phyloP scores from a whole-genome alignment of 108 stramenopile genomes.

The Fragilaria crotonensis region DNA sequence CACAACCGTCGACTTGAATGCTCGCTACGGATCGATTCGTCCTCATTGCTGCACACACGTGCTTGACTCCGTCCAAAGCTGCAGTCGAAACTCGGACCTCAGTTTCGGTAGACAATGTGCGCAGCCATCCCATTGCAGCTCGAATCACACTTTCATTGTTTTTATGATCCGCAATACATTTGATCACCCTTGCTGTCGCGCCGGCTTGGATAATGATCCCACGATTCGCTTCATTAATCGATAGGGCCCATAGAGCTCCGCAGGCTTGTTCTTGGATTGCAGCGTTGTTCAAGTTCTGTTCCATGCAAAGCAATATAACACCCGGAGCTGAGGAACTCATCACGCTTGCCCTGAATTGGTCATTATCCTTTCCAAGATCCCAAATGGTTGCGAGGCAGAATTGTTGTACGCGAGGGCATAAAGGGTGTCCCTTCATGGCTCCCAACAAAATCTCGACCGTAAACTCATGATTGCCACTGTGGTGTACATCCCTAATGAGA shows the following conservation, averaged over 20 bases:
- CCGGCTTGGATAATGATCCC: background rate
- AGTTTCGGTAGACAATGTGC: constrained; percentile 2
- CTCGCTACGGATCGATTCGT: background rate
- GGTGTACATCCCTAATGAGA: background rate
- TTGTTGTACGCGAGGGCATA: background rate
- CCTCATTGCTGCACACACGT: background rate
- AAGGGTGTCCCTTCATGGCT: background rate
- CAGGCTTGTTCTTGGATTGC: background rate
- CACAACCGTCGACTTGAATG: background rate
- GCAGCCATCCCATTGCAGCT: background rate
- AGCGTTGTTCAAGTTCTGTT: background rate
- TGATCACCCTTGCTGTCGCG: background rate
- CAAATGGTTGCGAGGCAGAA: background rate
- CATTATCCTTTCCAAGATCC: background rate
- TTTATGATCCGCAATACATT: background rate
- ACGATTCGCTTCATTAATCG: background rate
- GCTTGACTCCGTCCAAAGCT: background rate
- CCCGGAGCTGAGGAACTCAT: background rate
- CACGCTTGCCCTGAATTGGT: background rate
- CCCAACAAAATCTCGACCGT: background rate
- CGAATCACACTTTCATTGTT: background rate
- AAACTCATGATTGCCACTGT: background rate
- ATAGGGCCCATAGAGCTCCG: background rate
- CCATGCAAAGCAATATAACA: background rate
- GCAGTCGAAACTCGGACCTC: background rate